Conservation (phyloP, 2,329 filamentous ascomycete genomes). For the Botrytis sinoallii region DNA sequence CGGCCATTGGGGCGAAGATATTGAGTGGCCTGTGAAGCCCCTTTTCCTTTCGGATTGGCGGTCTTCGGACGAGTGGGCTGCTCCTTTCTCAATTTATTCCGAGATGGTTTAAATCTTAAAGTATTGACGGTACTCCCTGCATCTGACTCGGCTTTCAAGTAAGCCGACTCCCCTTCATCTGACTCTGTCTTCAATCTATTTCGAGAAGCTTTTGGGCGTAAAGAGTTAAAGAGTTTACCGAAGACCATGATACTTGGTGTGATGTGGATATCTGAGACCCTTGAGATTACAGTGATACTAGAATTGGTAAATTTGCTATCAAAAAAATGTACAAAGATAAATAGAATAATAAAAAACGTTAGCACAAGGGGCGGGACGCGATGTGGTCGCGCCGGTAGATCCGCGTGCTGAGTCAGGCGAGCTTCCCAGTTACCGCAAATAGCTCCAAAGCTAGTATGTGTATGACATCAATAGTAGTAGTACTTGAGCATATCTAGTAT, state of each 20-base stretch:
- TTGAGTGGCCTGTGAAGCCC: background rate
- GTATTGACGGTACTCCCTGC: slow-evolving; percentile 2
- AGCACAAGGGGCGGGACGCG: slow-evolving; percentile 1
- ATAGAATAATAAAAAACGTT: background rate
- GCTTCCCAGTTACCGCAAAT: slow-evolving; percentile 8
- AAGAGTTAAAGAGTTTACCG: slow-evolving; percentile 11
- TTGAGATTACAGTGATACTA: background rate
- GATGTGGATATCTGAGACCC: background rate
- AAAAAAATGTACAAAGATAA: background rate
- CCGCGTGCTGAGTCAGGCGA: slow-evolving; percentile 16
- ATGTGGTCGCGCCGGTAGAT: background rate
- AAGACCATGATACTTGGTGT: slow-evolving; percentile 6
- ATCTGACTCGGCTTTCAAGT: slow-evolving; percentile 13
- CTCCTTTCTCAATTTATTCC: slow-evolving; percentile 16
- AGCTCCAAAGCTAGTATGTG: background rate
- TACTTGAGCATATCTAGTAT: background rate
- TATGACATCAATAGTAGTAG: background rate
- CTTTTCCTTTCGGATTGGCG: background rate
- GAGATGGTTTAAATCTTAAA: slow-evolving; percentile 11
- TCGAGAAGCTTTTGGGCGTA: slow-evolving; percentile 13
- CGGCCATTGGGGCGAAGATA: background rate
- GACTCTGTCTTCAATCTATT: slow-evolving; percentile 7
- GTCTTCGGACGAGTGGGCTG: background rate
- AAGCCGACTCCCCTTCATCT: background rate
- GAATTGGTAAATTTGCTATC: background rate